A percentile compares a stretch with the other conserved stretches of the same genome.
These are phyloP conservation scores for Medicago lupulina DNA, from an alignment of 306 rosid species.

Conservation along the genomic window DNA sequence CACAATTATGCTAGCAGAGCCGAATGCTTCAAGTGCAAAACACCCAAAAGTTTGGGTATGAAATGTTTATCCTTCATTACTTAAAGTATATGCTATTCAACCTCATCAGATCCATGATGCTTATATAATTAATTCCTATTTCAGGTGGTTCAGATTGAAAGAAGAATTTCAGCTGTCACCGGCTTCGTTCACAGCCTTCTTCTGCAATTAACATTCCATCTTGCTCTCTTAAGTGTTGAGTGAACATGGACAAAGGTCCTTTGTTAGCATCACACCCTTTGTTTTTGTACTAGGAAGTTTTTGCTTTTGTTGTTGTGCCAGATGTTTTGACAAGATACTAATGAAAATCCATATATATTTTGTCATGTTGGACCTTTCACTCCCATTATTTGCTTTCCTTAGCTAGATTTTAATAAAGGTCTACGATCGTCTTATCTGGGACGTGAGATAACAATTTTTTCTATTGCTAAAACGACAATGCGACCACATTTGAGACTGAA, in stretches of 20 bases:
- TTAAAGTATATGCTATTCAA: slow-evolving; percentile 29
- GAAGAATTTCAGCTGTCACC: slow-evolving; percentile 8
- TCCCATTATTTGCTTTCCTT: background rate
- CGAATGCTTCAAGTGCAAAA: slow-evolving; percentile 81
- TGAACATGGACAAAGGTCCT: slow-evolving; percentile 43
- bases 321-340: slow-evolving; percentile 34
- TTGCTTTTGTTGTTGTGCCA: slow-evolving; percentile 34
- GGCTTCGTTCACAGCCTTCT: slow-evolving; percentile 25
- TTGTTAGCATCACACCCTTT: slow-evolving; percentile 33
- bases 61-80: slow-evolving; percentile 13
- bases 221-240: slow-evolving; percentile 37
- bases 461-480: background rate
- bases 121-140: slow-evolving; percentile 27
- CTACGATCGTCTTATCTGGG: background rate
- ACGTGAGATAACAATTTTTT: background rate
- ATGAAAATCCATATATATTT: slow-evolving; percentile 44
- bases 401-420: no score
- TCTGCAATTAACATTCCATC: slow-evolving; percentile 38
- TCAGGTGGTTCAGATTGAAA: slow-evolving; percentile 55
- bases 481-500: background rate
- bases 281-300: slow-evolving; percentile 38
- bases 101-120: slow-evolving; percentile 44
- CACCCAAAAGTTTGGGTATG: slow-evolving; percentile 67
- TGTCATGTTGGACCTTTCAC: background rate
- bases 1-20: slow-evolving; percentile 89